Conservation (phyloP, 2,329 filamentous ascomycete genomes). For the Sporothrix luriei region DNA sequence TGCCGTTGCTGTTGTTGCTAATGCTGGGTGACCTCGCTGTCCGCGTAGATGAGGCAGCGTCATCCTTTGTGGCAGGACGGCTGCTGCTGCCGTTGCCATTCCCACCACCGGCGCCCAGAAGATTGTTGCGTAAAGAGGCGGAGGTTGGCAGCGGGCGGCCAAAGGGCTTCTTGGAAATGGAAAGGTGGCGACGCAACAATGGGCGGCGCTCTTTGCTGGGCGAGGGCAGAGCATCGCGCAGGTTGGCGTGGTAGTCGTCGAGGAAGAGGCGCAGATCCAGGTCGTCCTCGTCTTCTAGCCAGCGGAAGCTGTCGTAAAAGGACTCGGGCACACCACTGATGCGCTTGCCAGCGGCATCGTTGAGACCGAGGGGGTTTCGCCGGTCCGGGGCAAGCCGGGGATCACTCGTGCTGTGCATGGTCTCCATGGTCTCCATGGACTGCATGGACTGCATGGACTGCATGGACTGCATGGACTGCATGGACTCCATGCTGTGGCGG, state of each 20-base stretch:
- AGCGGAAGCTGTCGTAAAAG: slow-evolving; percentile 69
- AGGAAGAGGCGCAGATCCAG: slow-evolving; percentile 68
- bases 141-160: slow-evolving; percentile 55
- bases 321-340: slow-evolving; percentile 51
- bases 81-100: slow-evolving; percentile 39
- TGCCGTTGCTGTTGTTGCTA: slow-evolving; percentile 33
- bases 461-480: slow-evolving; percentile 20
- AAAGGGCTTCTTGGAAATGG: slow-evolving; percentile 68
- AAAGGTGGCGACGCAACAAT: slow-evolving; percentile 71
- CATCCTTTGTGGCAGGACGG: slow-evolving; percentile 52
- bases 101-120: slow-evolving; percentile 24
- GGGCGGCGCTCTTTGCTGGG: slow-evolving; percentile 54
- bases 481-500: slow-evolving; percentile 34
- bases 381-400: slow-evolving; percentile 11
- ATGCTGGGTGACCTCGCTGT: slow-evolving; percentile 6
- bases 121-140: slow-evolving; percentile 19
- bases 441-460: slow-evolving; percentile 7
- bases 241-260: slow-evolving; percentile 70
- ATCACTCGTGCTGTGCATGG: slow-evolving; percentile 21
- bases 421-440: slow-evolving; percentile 29
- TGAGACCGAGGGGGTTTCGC: slow-evolving; percentile 27
- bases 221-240: slow-evolving; percentile 52
- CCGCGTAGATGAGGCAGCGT: slow-evolving; percentile 17
- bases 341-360: slow-evolving; percentile 24
- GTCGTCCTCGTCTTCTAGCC: slow-evolving; percentile 73